Conservation (phyloP, 495 filamentous ascomycete species). For the Aspergillus funiculosus region DNA sequence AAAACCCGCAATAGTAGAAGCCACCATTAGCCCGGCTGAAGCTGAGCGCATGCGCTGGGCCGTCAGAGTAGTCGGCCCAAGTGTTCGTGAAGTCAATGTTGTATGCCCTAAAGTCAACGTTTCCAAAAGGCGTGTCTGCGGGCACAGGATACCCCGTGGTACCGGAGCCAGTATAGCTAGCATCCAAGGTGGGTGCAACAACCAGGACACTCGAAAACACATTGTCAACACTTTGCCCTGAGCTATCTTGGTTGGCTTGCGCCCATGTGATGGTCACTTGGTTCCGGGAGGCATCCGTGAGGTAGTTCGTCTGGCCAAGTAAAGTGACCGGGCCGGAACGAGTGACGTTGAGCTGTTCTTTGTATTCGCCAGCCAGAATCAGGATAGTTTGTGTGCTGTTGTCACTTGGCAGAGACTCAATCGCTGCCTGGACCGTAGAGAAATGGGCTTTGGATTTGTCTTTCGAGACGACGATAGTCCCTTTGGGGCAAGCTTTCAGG, state of each 20-base stretch:
- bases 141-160: constrained; percentile 52
- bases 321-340: constrained; percentile 51
- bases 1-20: constrained; percentile 54
- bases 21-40: constrained; percentile 53
- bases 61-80: constrained; percentile 46
- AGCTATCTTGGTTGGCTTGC: constrained; percentile 41
- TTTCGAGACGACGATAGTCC: constrained; percentile 45
- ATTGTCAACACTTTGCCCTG: constrained; percentile 45
- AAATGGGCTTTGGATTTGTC: constrained; percentile 34
- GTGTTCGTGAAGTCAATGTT: constrained; percentile 56
- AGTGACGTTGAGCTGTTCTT: constrained; percentile 56
- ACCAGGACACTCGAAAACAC: constrained; percentile 51
- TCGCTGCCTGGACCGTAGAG: constrained; percentile 46
- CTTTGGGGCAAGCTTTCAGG: constrained; percentile 36
- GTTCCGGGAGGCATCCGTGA: constrained; percentile 36
- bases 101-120: constrained; percentile 51
- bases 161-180: constrained; percentile 50
- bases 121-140: constrained; percentile 52
- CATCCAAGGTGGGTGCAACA: constrained; percentile 52
- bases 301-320: constrained; percentile 45
- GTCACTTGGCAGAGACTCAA: constrained; percentile 49
- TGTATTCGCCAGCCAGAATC: constrained; percentile 50
- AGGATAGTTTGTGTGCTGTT: constrained; percentile 47
- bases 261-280: constrained; percentile 46
- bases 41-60: constrained; percentile 50